A percentile compares a stretch with the other conserved stretches of the same genome.
phyloP scores from a whole-genome alignment of 345 rosid genomes.

The Firmiana major region DNA sequence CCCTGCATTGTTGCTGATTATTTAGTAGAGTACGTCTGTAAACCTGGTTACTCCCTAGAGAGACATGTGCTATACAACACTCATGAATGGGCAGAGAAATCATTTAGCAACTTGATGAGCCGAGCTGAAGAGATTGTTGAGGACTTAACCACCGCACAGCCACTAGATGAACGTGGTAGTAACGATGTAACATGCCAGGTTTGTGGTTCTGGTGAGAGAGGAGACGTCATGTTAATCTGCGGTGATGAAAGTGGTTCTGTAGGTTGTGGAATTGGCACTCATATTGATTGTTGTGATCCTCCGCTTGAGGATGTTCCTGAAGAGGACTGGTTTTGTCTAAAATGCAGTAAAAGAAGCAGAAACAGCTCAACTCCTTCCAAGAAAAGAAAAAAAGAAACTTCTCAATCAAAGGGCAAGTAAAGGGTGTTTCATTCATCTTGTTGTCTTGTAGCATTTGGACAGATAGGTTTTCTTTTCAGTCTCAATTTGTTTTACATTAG shows the following conservation, averaged over 20 bases:
- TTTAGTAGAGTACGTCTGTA: slow-evolving; percentile 92
- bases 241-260: slow-evolving; percentile 47
- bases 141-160: slow-evolving; percentile 1
- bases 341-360: slow-evolving; percentile 23
- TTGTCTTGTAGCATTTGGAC: neutral
- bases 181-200: slow-evolving; percentile 41
- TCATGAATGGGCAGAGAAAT: slow-evolving; percentile 71
- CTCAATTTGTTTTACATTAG: neutral
- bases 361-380: slow-evolving; percentile 8
- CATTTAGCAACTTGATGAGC: slow-evolving; percentile 43
- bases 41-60: slow-evolving; percentile 83
- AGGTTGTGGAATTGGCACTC: slow-evolving; percentile 65
- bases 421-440: neutral
- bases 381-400: slow-evolving; percentile 18
- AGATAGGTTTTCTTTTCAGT: neutral
- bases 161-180: slow-evolving; percentile 3
- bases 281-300: slow-evolving; percentile 69
- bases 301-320: slow-evolving; percentile 51
- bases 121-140: slow-evolving; percentile 37
- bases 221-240: slow-evolving; percentile 68
- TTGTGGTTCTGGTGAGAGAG: slow-evolving; percentile 51
- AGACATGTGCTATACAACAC: slow-evolving; percentile 76
- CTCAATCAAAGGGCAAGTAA: neutral
- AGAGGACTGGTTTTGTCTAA: slow-evolving; percentile 70
- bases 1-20: slow-evolving; percentile 87